Conservation (phyloP, 2,329 filamentous ascomycete species). For the Bisporella sp. region DNA sequence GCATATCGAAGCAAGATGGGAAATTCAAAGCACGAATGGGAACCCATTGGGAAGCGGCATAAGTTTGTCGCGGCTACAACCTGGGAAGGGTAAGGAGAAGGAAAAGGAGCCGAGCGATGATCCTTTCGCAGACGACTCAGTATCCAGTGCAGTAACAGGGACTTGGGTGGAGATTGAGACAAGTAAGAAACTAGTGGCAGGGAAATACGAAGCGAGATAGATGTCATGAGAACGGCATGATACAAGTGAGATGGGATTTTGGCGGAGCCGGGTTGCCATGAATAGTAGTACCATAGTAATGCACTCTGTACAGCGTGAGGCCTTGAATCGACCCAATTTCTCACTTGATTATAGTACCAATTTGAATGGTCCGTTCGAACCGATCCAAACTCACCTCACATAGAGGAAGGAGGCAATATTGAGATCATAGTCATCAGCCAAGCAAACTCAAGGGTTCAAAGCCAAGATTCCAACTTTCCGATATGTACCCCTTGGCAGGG, state of each 20-base stretch:
- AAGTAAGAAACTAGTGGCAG: constrained; percentile 62
- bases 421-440: no score
- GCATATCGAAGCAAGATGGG: constrained; percentile 77
- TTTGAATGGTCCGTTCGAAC: no score
- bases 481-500: no score
- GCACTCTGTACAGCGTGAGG: background rate
- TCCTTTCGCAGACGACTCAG: constrained; percentile 61
- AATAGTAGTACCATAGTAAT: background rate
- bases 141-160: constrained; percentile 23
- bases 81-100: constrained; percentile 37
- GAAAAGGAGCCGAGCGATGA: constrained; percentile 40
- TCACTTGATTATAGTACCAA: no score
- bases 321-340: no score
- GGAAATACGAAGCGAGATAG: constrained; percentile 59
- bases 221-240: background rate
- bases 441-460: no score
- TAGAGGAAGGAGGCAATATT: no score
- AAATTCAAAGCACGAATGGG: constrained; percentile 38
- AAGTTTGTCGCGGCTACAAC: constrained; percentile 50
- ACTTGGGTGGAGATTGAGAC: constrained; percentile 62
- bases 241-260: no score
- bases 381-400: no score
- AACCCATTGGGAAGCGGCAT: constrained; percentile 53
- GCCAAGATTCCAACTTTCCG: no score
- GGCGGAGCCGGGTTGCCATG: background rate